Base-by-base conservation (phyloP, 169 alveolate species). In the Plasmodium gaboni region DNA sequence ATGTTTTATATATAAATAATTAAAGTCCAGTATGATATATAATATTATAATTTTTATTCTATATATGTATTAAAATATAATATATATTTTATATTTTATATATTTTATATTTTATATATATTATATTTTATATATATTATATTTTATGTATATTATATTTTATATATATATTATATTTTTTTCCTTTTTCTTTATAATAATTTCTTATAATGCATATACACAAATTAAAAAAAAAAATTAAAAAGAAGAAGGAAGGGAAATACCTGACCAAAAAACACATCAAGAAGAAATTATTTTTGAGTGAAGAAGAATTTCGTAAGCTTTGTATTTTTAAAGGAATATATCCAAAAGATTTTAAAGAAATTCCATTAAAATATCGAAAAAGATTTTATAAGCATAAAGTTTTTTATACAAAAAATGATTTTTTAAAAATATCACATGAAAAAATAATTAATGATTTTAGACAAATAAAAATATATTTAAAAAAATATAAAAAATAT, bases 281-380 rank as follows among this genome's bases (percentile, higher is more conserved):
- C 32, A 83, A 97, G 87, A 95, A 95, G 67, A 97, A 96, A 91
- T 95, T 98, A 50, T 97, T 97, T 92, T 88, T 98, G 26, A 94
- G 97, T 15, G 93, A 97, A 9, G 96, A 95, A 60, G 99, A 98
- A 76, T 99, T 99, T 92, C 98, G 99, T 80, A 92, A 99, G 68
- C 95, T 98, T 8, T 99, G 99, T 92, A 99, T 99, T 64, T 93
- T 99, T 78, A 99, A 99, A 93, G 99, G 99, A 13, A 97, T 99
- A 50, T 99, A 97, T 83, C 99, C 99, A 12, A 94, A 99, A 69
- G 99, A 99, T 70, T 99, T 99, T 59, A 91, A 92, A 96, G 98
- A 96, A 97, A 98, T 97, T 97, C 95, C 94, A 89, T 67, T 73
- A 68, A 92, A 48, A 90, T 94, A 38, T 64, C 89, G 91, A 92